Evolutionary conservation across 163 green algal species (phyloP).

Genomic region (Chlorella variabilis): DNA sequence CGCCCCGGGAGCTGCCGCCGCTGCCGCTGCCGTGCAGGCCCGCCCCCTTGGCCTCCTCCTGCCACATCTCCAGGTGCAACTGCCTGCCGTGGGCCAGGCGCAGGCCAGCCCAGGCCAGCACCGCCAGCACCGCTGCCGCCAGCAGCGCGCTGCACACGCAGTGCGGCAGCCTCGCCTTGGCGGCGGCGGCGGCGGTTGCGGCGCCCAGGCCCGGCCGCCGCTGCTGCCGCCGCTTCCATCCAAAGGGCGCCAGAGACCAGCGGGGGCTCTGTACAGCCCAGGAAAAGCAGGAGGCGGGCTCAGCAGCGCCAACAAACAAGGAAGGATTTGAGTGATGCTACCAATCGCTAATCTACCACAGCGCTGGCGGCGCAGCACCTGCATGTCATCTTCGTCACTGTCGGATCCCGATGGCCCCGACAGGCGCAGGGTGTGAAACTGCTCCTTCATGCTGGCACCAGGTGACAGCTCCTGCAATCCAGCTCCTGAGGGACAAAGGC

Average conservation of each 20-base stretch:
- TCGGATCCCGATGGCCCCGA: too few species aligned
- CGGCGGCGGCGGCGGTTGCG: not conserved
- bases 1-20: not conserved
- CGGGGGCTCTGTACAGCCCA: not conserved
- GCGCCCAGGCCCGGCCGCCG: too few species aligned
- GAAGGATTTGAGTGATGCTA: too few species aligned
- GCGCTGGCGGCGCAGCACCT: too few species aligned
- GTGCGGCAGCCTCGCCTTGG: not conserved
- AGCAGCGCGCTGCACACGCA: not conserved
- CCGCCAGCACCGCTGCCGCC: not conserved
- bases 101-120: not conserved
- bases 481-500: too few species aligned
- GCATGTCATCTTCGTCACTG: too few species aligned
- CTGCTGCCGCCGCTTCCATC: not conserved
- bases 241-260: slow-evolving; percentile 5
- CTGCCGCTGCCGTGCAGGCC: not conserved
- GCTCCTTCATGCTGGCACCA: too few species aligned
- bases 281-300: not conserved
- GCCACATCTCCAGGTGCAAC: not conserved
- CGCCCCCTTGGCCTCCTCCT: not conserved
- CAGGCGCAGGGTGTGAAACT: too few species aligned
- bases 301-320: too few species aligned
- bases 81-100: not conserved
- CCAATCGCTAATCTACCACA: too few species aligned
- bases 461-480: too few species aligned